Percentiles rank a stretch among this genome's conserved stretches.
Conservation (phyloP, 768 basidiomycete species). For the Amyloporia xantha region DNA sequence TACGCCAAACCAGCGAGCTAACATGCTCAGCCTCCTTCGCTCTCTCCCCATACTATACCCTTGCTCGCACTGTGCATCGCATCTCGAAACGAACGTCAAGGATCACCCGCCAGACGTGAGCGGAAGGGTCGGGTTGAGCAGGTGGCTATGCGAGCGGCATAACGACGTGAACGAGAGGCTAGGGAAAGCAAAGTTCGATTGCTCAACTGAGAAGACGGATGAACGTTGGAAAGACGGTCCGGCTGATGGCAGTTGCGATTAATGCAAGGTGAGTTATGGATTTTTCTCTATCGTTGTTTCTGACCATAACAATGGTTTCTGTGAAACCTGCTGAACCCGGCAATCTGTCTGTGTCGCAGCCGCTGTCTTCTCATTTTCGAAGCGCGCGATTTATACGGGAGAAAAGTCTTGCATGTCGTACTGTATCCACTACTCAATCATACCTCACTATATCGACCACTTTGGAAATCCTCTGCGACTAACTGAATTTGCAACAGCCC, state of each 20-base stretch:
- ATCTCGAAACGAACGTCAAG: conserved; percentile 70
- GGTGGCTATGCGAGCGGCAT: conserved; percentile 89
- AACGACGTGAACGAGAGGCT: conserved; percentile 87
- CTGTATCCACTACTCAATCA: too few species aligned
- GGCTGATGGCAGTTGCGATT: conserved; percentile 72
- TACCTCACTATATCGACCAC: too few species aligned
- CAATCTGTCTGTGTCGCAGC: too few species aligned
- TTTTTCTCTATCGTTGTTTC: neutral
- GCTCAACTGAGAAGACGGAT: conserved; percentile 54
- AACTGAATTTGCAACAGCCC: too few species aligned
- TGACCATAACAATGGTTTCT: too few species aligned
- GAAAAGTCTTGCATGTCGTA: too few species aligned
- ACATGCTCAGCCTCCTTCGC: conserved; percentile 77
- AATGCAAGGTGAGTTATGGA: neutral
- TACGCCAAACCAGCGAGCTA: conserved; percentile 63
- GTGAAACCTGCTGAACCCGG: too few species aligned
- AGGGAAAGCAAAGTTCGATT: conserved; percentile 81
- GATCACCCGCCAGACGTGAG: conserved; percentile 72
- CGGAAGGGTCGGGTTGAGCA: conserved; percentile 56
- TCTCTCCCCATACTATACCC: conserved; percentile 84
- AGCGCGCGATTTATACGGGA: too few species aligned
- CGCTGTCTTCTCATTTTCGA: too few species aligned
- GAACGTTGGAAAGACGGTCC: conserved; percentile 94
- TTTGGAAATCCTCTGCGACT: too few species aligned
- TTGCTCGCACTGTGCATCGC: conserved; percentile 76